Percentiles rank a stretch among this genome's conserved stretches.
Conservation (phyloP, 371 early-diverging fungal genomes). For the Zopfochytrium polystomum region DNA sequence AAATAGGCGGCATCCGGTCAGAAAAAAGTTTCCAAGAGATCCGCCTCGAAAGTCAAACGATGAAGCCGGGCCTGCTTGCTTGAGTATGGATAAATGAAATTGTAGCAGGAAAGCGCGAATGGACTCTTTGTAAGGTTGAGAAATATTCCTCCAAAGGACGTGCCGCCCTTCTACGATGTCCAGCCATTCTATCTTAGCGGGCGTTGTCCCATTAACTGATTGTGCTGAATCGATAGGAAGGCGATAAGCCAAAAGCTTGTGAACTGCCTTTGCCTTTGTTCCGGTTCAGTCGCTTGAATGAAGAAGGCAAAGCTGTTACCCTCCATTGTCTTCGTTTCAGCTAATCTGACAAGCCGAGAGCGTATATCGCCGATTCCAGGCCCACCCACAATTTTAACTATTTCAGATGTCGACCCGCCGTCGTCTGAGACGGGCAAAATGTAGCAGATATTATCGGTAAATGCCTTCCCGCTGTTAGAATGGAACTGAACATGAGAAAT, state of each 20-base stretch:
- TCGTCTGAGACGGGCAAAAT: conserved; percentile 72
- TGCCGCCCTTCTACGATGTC: conserved; percentile 67
- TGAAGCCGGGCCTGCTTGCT: conserved; percentile 45
- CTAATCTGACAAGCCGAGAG: conserved; percentile 58
- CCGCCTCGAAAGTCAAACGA: conserved; percentile 68
- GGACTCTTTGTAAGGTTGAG: conserved; percentile 57
- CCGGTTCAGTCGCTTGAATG: too few species aligned
- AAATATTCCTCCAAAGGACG: conserved; percentile 25
- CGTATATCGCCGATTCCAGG: conserved; percentile 70
- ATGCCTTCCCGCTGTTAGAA: conserved; percentile 11
- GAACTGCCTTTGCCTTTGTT: conserved; percentile 55
- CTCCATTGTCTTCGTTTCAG: conserved; percentile 43
- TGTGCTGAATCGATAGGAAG: conserved; percentile 51
- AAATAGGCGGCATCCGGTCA: conserved; percentile 69
- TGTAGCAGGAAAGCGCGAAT: conserved; percentile 68
- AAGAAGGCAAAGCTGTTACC: conserved; percentile 11
- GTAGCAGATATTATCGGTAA: conserved; percentile 62
- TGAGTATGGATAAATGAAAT: conserved; percentile 65
- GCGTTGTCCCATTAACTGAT: not conserved
- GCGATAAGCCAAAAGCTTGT: conserved; percentile 63
- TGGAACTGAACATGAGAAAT: not conserved
- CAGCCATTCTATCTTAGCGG: conserved; percentile 64
- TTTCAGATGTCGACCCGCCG: conserved; percentile 50
- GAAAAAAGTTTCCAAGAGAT: conserved; percentile 71
- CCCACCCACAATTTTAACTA: conserved; percentile 64